Base-by-base conservation (phyloP, 179 eudicot species). In the Monotropa hypopitys region DNA sequence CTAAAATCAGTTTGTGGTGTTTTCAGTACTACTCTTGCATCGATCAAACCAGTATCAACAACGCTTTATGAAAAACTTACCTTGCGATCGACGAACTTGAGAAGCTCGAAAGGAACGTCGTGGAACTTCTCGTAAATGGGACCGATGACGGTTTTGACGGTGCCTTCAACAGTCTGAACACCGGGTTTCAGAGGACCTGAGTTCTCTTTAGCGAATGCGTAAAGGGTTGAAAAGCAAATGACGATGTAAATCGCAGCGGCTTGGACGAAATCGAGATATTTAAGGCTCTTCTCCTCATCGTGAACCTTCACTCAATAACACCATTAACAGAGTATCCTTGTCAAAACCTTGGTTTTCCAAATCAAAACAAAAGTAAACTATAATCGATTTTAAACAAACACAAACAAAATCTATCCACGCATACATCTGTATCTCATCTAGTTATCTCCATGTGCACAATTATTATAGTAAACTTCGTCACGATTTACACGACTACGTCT, bases 21-120 rank as follows among this genome's bases (percentile, higher is more conserved):
- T n/a, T 38, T 38, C 40, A 38, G 40, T 38, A 0, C 40, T 38
- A 38, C 40, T 38, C 40, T 38, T 5, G 5, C 40, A 38, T 38
- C 40, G 40, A 38, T 38, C 40, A 38, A 38, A 0, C 40, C 2
- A 5, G 40, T 2, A n/a, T n/a, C n/a, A n/a, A n/a, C n/a, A n/a
- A n/a, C n/a, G n/a, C n/a, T n/a, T n/a, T n/a, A 38, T 26, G 9
- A 54, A 8, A 61, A 12, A 3, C 66, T 21, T 5, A 80, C 92
- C 91, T 86, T 89, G 49, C 80, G 84, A 77, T 89, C 89, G 1
- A 85, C 54, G 85, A 88, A 88, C n/a, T 76, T 78, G 78, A 89
- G 91, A 15, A 88, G 78, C 50, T 86, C 79, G 30, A 77, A 59
- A 0, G 93, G 93, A 28, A 89, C 76, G 28, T 83, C 78, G n/a